Base-by-base conservation (phyloP, 768 basidiomycete species). In the Artomyces pyxidatus region DNA sequence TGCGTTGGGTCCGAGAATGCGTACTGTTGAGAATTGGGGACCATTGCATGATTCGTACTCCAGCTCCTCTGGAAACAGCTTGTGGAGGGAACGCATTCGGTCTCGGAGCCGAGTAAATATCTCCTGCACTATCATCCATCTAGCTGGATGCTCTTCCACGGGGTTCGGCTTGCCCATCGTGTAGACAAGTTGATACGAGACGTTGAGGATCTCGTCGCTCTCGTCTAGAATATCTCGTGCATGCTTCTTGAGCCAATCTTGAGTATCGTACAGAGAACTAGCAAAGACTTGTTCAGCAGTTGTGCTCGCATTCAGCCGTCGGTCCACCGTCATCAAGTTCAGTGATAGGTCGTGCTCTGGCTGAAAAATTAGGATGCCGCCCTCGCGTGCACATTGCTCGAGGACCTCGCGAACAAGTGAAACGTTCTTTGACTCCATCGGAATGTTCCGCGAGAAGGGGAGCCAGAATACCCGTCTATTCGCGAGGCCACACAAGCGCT, bases 301-400 rank as follows among this genome's bases (percentile, higher is more conserved):
- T 3, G 19, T 19, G 1, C 42, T 28, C 16, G 30, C 16, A 16
- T 12, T 32, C 5, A 51, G 22, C 17, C 39, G 60, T 25, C 57
- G 60, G 51, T 79, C 70, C n/a, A 78, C 59, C 6, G 62, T 65
- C 67, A 75, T 69, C 11, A 80, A 61, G 49, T 69, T 66, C 48
- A 74, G 71, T 0, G 78, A 79, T 2, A 80, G 63, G n/a, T 76
- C 61, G 27, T 80, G 74, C 35, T 79, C 77, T 0, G 78, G 78
- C 45, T 80, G 78, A 10, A 63, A 49, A 0, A 80, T 62, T 10
- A 78, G 58, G 19, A 79, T 52, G 0, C 78, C 77, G 10, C 65
- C 58, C 11, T 57, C 59, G 0, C 42, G 47, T 51, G 61, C 63
- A 47, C 78, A 79, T 30, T 66, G 64, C 28, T 59, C 45, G 51